Evolutionary conservation across 257 asterid species (phyloP).

Genomic region (Avicennia marina): DNA sequence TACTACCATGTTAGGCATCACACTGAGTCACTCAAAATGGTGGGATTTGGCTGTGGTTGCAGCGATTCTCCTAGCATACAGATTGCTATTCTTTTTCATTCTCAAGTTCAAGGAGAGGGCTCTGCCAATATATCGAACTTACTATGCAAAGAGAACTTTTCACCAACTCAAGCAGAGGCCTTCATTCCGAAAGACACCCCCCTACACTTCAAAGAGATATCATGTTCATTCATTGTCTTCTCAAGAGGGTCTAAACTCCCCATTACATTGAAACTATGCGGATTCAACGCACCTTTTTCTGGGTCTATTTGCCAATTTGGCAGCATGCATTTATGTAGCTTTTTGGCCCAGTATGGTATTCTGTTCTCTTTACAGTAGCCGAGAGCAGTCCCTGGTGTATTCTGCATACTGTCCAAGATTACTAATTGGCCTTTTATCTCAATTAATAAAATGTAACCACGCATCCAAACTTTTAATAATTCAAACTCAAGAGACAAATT

Average conservation of each 20-base stretch:
- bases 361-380: too few relatives aligned
- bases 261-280: conserved; percentile 42
- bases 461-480: too few relatives aligned
- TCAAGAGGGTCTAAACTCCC: conserved; percentile 81
- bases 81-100: conserved; percentile 49
- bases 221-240: conserved; percentile 62
- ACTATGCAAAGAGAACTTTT: conserved; percentile 48
- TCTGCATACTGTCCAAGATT: too few relatives aligned
- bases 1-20: conserved; percentile 45
- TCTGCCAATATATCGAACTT: conserved; percentile 37
- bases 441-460: too few relatives aligned
- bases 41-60: conserved; percentile 73
- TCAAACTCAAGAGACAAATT: too few relatives aligned
- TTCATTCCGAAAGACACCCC: conserved; percentile 58
- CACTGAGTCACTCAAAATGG: conserved; percentile 73
- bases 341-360: too few relatives aligned
- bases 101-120: conserved; percentile 81
- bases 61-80: conserved; percentile 47
- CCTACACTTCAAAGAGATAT: conserved; percentile 57
- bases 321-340: too few relatives aligned
- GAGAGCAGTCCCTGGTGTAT: too few relatives aligned
- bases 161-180: conserved; percentile 61
- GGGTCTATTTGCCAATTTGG: too few relatives aligned
- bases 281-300: too few relatives aligned
- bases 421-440: too few relatives aligned